These are phyloP conservation scores for Calonectria pseudoturangicola DNA, from an alignment of 2,329 filamentous ascomycete species.

Conservation along the genomic window DNA sequence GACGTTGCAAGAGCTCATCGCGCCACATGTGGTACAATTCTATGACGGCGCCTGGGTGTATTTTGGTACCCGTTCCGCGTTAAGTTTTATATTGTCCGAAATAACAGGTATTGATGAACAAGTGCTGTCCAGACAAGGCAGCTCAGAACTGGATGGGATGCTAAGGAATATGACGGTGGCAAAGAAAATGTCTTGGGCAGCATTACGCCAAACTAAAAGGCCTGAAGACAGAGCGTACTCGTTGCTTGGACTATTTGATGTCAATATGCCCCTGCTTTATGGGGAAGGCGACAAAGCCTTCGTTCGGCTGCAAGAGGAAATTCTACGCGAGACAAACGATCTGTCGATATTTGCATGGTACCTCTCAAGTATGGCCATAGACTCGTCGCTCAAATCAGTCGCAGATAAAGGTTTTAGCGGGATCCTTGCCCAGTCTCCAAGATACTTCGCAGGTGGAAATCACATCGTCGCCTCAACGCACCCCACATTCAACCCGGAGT, in stretches of 20 bases:
- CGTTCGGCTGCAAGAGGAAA: background rate
- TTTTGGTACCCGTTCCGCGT: background rate
- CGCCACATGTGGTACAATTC: background rate
- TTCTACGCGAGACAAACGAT: conserved; percentile 1
- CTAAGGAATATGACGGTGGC: background rate
- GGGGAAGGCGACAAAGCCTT: conserved; percentile 10
- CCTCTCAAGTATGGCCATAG: background rate
- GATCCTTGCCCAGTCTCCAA: background rate
- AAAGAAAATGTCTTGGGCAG: conserved; percentile 13
- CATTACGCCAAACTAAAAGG: background rate
- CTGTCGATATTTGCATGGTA: background rate
- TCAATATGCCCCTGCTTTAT: conserved; percentile 5
- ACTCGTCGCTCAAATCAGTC: background rate
- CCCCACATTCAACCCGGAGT: background rate
- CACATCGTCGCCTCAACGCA: background rate
- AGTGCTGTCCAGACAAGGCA: background rate
- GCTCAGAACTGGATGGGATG: background rate
- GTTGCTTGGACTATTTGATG: background rate
- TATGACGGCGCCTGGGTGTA: background rate
- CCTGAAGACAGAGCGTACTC: background rate
- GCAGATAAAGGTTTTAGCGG: background rate
- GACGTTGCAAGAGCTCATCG: conserved; percentile 5
- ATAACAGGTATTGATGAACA: conserved; percentile 5
- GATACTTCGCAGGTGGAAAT: background rate
- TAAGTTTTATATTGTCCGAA: background rate